These are phyloP conservation scores for Biancaea sappan DNA, from an alignment of 306 rosid genomes.

Conservation along the genomic window DNA sequence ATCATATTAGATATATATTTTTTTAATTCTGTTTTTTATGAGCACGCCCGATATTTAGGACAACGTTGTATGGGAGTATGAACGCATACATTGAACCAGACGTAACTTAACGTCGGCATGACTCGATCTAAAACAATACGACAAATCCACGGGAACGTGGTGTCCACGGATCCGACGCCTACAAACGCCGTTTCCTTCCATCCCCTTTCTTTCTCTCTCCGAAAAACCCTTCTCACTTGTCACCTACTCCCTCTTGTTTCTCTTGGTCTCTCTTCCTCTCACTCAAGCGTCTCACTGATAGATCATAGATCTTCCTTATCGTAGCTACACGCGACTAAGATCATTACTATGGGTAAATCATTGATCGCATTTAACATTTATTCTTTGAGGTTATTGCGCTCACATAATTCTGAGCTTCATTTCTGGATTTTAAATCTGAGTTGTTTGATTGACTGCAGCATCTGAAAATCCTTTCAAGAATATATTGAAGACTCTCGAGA, in stretches of 20 bases:
- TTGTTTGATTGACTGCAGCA: slow-evolving; percentile 38
- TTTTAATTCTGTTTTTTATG: not conserved
- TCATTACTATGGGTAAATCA: slow-evolving; percentile 45
- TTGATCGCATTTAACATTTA: not conserved
- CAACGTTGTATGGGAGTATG: not conserved
- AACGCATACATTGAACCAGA: not conserved
- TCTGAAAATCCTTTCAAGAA: slow-evolving; percentile 62
- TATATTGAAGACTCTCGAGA: slow-evolving; percentile 72
- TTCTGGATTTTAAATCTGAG: not conserved
- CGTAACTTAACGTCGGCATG: not conserved
- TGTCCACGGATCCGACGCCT: not conserved
- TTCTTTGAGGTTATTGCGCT: not conserved
- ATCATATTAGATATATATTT: too few species aligned
- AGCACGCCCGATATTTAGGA: not conserved
- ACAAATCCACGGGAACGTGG: not conserved
- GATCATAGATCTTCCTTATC: slow-evolving; percentile 20
- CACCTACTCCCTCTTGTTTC: not conserved
- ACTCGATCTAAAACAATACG: not conserved
- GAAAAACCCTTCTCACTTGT: slow-evolving; percentile 1
- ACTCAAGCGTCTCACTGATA: not conserved
- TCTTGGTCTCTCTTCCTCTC: not conserved
- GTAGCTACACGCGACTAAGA: slow-evolving; percentile 1
- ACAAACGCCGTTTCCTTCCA: slow-evolving; percentile 8
- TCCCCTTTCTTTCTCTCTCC: not conserved
- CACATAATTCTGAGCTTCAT: not conserved